phyloP scores from a whole-genome alignment of 2,329 filamentous ascomycete genomes.

The Fusarium sarcochroum region DNA sequence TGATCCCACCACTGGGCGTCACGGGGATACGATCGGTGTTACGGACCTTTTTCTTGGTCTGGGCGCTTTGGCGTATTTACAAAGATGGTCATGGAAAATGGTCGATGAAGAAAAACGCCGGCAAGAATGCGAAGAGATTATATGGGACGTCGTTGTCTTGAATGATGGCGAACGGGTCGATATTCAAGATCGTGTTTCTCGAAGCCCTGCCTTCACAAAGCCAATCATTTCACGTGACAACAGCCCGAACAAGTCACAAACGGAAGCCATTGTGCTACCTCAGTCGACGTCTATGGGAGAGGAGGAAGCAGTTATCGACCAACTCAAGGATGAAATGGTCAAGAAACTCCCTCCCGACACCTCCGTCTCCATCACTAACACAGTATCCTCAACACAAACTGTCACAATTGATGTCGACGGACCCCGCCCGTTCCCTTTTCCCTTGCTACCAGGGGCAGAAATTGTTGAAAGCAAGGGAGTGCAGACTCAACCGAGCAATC shows the following conservation, averaged over 20 bases:
- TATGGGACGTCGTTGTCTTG: conserved; percentile 77
- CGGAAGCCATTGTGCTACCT: conserved; percentile 1
- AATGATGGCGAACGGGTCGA: conserved; percentile 71
- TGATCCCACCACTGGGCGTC: conserved; percentile 71
- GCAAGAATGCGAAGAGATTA: conserved; percentile 66
- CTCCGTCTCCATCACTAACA: conserved; percentile 72
- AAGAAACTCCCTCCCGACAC: conserved; percentile 68
- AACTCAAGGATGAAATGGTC: conserved; percentile 67
- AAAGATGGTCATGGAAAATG: conserved; percentile 67
- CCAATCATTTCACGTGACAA: conserved; percentile 3
- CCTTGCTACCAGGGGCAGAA: conserved; percentile 71
- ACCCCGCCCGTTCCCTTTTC: conserved; percentile 63
- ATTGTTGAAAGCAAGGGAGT: conserved; percentile 67
- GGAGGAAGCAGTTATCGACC: conserved; percentile 59
- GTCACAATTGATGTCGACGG: conserved; percentile 75
- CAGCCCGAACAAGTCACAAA: conserved; percentile 1
- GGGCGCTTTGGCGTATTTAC: conserved; percentile 73
- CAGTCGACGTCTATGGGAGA: conserved; percentile 41
- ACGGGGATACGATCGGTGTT: conserved; percentile 72
- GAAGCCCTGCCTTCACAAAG: conserved; percentile 10
- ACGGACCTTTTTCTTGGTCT: conserved; percentile 73
- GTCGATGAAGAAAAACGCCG: conserved; percentile 64
- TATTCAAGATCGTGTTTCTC: conserved; percentile 51
- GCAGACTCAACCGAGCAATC: conserved; percentile 20
- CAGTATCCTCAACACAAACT: conserved; percentile 71